These are phyloP conservation scores for Mycena latifolia DNA, from an alignment of 768 basidiomycete genomes.

Conservation along the genomic window DNA sequence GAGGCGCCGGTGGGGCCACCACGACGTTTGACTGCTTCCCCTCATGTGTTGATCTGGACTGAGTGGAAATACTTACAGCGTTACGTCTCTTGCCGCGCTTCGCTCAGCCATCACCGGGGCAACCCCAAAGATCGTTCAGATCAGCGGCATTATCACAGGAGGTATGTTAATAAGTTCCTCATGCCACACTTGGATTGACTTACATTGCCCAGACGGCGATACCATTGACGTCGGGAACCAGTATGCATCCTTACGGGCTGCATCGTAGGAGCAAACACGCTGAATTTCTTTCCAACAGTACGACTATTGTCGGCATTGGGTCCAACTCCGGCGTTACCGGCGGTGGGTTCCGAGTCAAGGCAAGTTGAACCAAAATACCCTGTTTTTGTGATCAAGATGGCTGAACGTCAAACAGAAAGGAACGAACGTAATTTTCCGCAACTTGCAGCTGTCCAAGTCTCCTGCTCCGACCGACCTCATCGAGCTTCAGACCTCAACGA, in stretches of 20 bases:
- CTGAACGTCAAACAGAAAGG: slow-evolving; percentile 23
- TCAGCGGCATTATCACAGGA: slow-evolving; percentile 32
- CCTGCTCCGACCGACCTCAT: slow-evolving; percentile 34
- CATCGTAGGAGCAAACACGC: neutral
- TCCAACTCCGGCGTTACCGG: slow-evolving; percentile 33
- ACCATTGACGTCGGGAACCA: slow-evolving; percentile 32
- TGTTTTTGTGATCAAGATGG: neutral
- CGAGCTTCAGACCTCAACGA: slow-evolving; percentile 32
- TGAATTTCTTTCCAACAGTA: slow-evolving; percentile 15
- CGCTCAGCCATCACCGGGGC: slow-evolving; percentile 23
- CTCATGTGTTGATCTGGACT: neutral
- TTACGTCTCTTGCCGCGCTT: slow-evolving; percentile 31
- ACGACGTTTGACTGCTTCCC: slow-evolving; percentile 26
- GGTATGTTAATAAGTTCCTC: slow-evolving; percentile 9
- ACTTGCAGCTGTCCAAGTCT: slow-evolving; percentile 30
- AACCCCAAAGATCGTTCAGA: slow-evolving; percentile 31
- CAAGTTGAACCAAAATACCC: neutral
- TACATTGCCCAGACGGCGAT: slow-evolving; percentile 19
- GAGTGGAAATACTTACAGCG: slow-evolving; percentile 11
- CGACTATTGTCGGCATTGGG: slow-evolving; percentile 31
- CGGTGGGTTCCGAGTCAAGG: slow-evolving; percentile 36
- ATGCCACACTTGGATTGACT: neutral
- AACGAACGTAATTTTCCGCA: slow-evolving; percentile 35
- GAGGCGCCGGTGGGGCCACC: slow-evolving; percentile 31
- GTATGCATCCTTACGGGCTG: slow-evolving; percentile 8